phyloP scores from a whole-genome alignment of 2,329 filamentous ascomycete species.

The Apiospora hydei region DNA sequence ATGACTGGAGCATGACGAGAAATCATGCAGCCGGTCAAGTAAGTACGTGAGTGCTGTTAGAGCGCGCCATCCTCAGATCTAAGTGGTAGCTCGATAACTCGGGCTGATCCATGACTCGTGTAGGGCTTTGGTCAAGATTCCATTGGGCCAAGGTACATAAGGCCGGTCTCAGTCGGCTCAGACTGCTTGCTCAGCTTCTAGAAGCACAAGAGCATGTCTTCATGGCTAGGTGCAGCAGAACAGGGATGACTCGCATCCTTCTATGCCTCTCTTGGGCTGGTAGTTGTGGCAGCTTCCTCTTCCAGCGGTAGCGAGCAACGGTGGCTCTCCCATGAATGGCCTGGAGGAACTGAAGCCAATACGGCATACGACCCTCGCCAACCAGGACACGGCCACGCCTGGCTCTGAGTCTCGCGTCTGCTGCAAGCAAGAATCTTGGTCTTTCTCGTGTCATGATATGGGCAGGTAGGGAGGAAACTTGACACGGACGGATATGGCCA shows the following conservation, averaged over 20 bases:
- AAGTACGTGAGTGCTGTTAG: background rate
- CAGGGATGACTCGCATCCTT: constrained; percentile 7
- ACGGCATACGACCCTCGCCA: background rate
- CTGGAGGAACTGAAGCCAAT: background rate
- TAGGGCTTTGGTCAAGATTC: background rate
- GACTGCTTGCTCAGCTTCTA: constrained; percentile 2
- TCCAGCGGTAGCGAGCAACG: constrained; percentile 12
- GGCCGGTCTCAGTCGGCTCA: background rate
- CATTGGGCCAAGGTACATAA: background rate
- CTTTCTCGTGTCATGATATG: background rate
- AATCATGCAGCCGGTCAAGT: constrained; percentile 14
- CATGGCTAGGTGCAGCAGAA: background rate
- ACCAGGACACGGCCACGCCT: background rate
- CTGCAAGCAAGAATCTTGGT: background rate
- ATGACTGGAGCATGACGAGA: constrained; percentile 20
- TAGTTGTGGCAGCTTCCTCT: background rate
- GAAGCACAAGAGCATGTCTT: background rate
- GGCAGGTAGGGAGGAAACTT: background rate
- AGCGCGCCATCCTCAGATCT: background rate
- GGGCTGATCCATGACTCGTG: background rate
- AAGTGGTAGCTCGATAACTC: background rate
- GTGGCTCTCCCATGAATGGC: background rate
- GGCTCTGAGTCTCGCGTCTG: background rate
- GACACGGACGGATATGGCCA: background rate
- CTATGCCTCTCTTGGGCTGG: background rate